Percentiles rank a stretch among this genome's conserved stretches.
These are phyloP conservation scores for Spiraea crenata DNA, from an alignment of 331 rosid genomes.

Conservation along the genomic window DNA sequence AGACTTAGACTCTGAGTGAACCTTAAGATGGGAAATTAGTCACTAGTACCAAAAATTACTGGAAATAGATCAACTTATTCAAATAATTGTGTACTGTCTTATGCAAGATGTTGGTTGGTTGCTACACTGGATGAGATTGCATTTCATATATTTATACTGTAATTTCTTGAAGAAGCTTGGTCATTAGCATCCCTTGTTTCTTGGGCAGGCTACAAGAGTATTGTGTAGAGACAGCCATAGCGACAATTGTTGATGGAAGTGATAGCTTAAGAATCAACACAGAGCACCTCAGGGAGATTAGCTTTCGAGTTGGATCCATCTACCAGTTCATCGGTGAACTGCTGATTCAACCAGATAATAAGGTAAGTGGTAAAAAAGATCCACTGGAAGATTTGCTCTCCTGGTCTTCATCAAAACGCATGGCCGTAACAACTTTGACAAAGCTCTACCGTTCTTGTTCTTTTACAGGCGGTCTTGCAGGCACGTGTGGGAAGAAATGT, in stretches of 20 bases:
- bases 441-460: conserved; percentile 22
- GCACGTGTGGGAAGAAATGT: conserved; percentile 85
- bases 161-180: not conserved
- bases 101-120: conserved; percentile 19
- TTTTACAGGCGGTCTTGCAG: conserved; percentile 64
- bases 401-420: conserved; percentile 2
- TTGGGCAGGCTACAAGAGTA: conserved; percentile 53
- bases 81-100: conserved; percentile 14
- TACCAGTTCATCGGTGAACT: conserved; percentile 89
- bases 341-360: conserved; percentile 51
- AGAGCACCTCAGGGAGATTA: conserved; percentile 57
- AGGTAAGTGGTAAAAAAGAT: conserved; percentile 41
- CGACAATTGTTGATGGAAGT: conserved; percentile 57
- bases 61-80: conserved; percentile 19
- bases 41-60: conserved; percentile 20
- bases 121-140: not conserved
- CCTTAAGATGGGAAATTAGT: conserved; percentile 10
- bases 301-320: conserved; percentile 58
- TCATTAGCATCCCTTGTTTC: conserved; percentile 16
- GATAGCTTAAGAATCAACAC: conserved; percentile 47
- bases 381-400: not conserved
- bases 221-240: conserved; percentile 60
- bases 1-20: not conserved
- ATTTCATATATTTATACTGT: not conserved
- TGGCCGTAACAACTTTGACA: conserved; percentile 1